Conservation (phyloP, 2,329 filamentous ascomycete genomes). For the Colletotrichum sojae region DNA sequence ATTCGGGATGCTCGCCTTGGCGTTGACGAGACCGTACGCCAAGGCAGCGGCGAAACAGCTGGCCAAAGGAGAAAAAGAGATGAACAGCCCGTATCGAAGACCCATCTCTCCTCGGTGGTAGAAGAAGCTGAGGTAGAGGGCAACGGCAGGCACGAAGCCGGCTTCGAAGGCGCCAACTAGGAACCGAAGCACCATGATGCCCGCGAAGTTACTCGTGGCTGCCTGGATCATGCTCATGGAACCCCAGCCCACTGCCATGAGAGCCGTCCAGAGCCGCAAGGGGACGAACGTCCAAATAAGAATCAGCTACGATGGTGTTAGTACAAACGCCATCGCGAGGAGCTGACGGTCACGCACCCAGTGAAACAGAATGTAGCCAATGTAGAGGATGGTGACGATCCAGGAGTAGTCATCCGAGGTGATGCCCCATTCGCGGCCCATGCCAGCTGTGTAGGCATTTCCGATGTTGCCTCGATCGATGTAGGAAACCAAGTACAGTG, state of each 20-base stretch:
- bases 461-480: conserved; percentile 33
- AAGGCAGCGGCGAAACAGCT: conserved; percentile 77
- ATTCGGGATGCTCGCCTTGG: conserved; percentile 66
- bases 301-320: conserved; percentile 21
- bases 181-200: conserved; percentile 56
- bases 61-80: conserved; percentile 77
- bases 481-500: conserved; percentile 26
- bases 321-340: background rate
- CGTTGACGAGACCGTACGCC: conserved; percentile 75
- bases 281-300: conserved; percentile 43
- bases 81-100: conserved; percentile 78
- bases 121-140: conserved; percentile 62
- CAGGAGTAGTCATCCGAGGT: conserved; percentile 36
- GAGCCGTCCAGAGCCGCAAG: conserved; percentile 39
- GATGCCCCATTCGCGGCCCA: conserved; percentile 31
- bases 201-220: conserved; percentile 50
- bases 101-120: conserved; percentile 73
- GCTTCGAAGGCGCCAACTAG: conserved; percentile 61
- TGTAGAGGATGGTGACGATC: conserved; percentile 31
- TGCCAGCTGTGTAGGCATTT: conserved; percentile 39
- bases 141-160: conserved; percentile 57
- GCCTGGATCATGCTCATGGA: conserved; percentile 48
- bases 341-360: no score
- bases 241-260: conserved; percentile 37
- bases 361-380: conserved; percentile 30